Base-by-base conservation (phyloP, 441 rosid species). In the Jatropha multifida region DNA sequence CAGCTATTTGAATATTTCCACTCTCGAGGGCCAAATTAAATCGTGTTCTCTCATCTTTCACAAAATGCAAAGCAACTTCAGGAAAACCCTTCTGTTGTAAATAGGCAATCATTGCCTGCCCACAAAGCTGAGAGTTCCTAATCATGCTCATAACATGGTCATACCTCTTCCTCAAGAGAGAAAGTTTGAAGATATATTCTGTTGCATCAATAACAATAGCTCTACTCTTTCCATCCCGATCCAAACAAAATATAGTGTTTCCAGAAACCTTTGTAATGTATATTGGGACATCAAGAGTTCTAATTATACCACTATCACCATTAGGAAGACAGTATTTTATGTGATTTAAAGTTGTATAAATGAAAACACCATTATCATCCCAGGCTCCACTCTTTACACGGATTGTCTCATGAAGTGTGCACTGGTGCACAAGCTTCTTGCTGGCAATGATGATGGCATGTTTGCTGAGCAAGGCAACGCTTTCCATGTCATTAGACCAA, bases 71-170 rank as follows among this genome's bases (percentile, higher is more conserved):
- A 75, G 98, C 98, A 76, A 94, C 97, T 83, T 94, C 98, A 71
- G 97, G 98, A 72, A 94, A 94, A 42, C 96, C 98, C 76, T 92
- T 94, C 81, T 94, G 96, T 76, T 94, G 98, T 76, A 94, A 84
- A 84, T 94, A 94, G 55, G 98, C 92, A 76, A 94, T 92, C 96
- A 94, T 83, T 49, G 97, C 97, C 84, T 94, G 96, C 59, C 98
- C 98, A 74, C 98, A 94, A 58, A 94, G 94, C 84, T 90, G 91
- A 23, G 97, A 90, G 80, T 86, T 90, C 86, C 85, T 92, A 74
- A 94, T 94, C 98, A 94, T 94, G 88, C 87, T 84, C 97, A 92
- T 90, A 63, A 92, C 98, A 82, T 94, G 83, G 70, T 94, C 98
- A 80, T 86, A 93, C 67, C 82, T 90, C 87, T 92, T 90, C 81